phyloP scores from a whole-genome alignment of 2,329 filamentous ascomycete species.

The Hymenoscyphus albidus region DNA sequence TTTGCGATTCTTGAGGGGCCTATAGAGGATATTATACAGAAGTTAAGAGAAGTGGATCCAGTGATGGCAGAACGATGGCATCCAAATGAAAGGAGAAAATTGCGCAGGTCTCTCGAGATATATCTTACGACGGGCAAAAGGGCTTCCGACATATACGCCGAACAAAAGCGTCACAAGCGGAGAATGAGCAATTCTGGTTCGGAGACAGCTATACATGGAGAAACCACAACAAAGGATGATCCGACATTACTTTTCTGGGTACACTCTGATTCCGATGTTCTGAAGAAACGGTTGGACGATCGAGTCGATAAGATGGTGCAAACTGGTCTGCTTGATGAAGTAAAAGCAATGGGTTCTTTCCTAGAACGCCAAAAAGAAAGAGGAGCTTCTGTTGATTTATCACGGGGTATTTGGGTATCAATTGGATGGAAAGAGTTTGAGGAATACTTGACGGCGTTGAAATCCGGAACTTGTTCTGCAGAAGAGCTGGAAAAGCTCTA shows the following conservation, averaged over 20 bases:
- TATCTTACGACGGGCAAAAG: conserved; percentile 76
- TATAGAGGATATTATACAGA: conserved; percentile 67
- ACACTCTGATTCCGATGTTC: conserved; percentile 64
- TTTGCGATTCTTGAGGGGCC: conserved; percentile 70
- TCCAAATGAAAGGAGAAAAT: conserved; percentile 87
- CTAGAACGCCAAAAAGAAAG: conserved; percentile 41
- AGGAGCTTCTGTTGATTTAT: conserved; percentile 62
- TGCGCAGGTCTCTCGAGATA: conserved; percentile 84
- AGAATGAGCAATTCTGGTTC: conserved; percentile 27
- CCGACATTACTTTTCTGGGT: conserved; percentile 73
- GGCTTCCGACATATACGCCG: conserved; percentile 82
- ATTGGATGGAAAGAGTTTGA: conserved; percentile 95
- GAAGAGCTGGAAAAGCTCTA: conserved; percentile 53
- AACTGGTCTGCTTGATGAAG: conserved; percentile 60
- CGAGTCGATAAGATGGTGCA: conserved; percentile 83
- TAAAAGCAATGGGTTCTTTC: conserved; percentile 49
- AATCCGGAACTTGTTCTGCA: conserved; percentile 30
- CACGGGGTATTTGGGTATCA: conserved; percentile 88
- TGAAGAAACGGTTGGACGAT: conserved; percentile 67
- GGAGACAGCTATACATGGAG: not conserved
- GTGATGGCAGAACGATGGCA: conserved; percentile 90
- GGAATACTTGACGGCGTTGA: conserved; percentile 56
- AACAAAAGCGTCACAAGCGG: conserved; percentile 56
- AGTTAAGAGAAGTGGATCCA: conserved; percentile 77
- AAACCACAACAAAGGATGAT: not conserved